Conservation (phyloP, 2,329 filamentous ascomycete genomes). For the Bisporella sp. region DNA sequence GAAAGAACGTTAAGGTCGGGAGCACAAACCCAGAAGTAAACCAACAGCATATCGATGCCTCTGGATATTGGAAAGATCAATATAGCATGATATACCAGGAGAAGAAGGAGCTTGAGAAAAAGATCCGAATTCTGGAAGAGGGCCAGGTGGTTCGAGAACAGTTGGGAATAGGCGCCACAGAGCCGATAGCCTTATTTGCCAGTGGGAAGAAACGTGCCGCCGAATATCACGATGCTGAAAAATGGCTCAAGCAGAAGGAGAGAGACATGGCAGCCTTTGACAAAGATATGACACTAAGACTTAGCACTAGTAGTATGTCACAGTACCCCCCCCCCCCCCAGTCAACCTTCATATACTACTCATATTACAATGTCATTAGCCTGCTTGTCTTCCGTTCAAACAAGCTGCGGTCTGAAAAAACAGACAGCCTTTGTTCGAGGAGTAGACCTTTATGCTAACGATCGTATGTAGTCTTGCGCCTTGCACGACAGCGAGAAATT, state of each 20-base stretch:
- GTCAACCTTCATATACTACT: too few relatives aligned
- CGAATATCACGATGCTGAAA: neutral
- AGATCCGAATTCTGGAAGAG: slow-evolving; percentile 13
- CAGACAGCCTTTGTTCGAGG: too few relatives aligned
- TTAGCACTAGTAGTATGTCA: too few relatives aligned
- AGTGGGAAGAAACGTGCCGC: neutral
- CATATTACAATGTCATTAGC: too few relatives aligned
- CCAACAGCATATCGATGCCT: slow-evolving; percentile 20
- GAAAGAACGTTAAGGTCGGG: slow-evolving; percentile 11
- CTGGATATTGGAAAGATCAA: slow-evolving; percentile 23
- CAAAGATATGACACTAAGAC: too few relatives aligned
- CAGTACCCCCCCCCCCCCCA: too few relatives aligned
- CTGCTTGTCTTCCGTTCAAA: too few relatives aligned
- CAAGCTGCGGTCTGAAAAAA: too few relatives aligned
- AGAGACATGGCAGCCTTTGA: neutral
- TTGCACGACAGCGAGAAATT: slow-evolving; percentile 7
- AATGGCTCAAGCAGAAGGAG: neutral
- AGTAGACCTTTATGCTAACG: neutral
- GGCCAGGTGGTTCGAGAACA: neutral
- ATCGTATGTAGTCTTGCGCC: neutral
- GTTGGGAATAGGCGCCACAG: neutral
- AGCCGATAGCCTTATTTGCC: too few relatives aligned
- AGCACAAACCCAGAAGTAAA: slow-evolving; percentile 1
- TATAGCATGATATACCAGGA: slow-evolving; percentile 15
- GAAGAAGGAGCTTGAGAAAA: slow-evolving; percentile 18